These are phyloP conservation scores for Ascochyta lentis DNA, from an alignment of 2,329 filamentous ascomycete genomes.

Conservation along the genomic window DNA sequence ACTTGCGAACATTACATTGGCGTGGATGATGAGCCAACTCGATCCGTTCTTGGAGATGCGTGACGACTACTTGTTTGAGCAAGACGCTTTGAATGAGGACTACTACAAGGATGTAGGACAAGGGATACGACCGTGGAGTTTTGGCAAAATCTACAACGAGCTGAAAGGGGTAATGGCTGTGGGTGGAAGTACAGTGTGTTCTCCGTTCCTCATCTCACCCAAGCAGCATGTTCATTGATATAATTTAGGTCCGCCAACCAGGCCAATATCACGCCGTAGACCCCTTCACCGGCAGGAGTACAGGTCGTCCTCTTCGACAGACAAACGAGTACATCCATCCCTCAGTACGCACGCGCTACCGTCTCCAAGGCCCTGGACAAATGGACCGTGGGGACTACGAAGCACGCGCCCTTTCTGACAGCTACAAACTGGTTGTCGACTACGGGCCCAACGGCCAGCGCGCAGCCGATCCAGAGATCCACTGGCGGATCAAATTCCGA, in stretches of 20 bases:
- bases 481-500: slow-evolving; percentile 51
- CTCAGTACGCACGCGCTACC: slow-evolving; percentile 54
- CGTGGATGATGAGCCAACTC: slow-evolving; percentile 65
- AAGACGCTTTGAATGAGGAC: slow-evolving; percentile 54
- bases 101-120: slow-evolving; percentile 54
- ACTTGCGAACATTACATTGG: slow-evolving; percentile 59
- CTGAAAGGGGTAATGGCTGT: slow-evolving; percentile 56
- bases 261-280: slow-evolving; percentile 56
- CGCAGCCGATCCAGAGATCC: slow-evolving; percentile 49
- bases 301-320: slow-evolving; percentile 53
- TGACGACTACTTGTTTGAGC: slow-evolving; percentile 55
- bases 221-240: not conserved
- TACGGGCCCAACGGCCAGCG: slow-evolving; percentile 38
- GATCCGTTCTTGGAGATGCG: slow-evolving; percentile 57
- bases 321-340: slow-evolving; percentile 62
- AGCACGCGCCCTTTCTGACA: slow-evolving; percentile 51
- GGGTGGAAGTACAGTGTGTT: slow-evolving; percentile 51
- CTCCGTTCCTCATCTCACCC: not conserved
- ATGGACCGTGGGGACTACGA: slow-evolving; percentile 56
- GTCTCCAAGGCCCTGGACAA: slow-evolving; percentile 55
- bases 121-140: slow-evolving; percentile 56
- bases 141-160: slow-evolving; percentile 55
- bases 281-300: slow-evolving; percentile 51
- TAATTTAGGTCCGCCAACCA: slow-evolving; percentile 51
- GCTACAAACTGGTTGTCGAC: slow-evolving; percentile 58